Conservation (phyloP, 352 stramenopile genomes). For the Pythium coloratum region DNA sequence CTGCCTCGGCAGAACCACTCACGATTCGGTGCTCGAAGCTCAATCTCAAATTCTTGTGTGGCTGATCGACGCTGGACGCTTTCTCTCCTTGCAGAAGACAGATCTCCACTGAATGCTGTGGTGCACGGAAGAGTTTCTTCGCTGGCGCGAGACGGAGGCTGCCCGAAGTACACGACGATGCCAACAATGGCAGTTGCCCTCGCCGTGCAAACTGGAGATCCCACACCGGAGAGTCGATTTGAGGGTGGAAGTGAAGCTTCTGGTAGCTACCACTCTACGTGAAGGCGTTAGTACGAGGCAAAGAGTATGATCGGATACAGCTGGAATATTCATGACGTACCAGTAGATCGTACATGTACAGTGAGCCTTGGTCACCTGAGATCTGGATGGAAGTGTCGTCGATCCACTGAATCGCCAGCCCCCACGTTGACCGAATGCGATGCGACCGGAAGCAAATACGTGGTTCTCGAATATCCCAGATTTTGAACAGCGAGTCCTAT, state of each 20-base stretch:
- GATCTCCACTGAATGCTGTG: conserved; percentile 71
- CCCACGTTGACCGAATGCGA: conserved; percentile 82
- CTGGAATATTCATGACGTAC: too few relatives aligned
- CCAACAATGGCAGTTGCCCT: conserved; percentile 42
- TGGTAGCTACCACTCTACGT: conserved; percentile 73
- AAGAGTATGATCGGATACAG: too few relatives aligned
- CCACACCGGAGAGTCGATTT: conserved; percentile 86
- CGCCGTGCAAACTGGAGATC: conserved; percentile 65
- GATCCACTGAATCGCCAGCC: conserved; percentile 75
- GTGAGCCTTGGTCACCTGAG: conserved; percentile 76
- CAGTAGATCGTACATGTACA: conserved; percentile 80
- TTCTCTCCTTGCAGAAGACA: conserved; percentile 59
- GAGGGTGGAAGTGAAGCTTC: conserved; percentile 80
- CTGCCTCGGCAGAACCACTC: conserved; percentile 40
- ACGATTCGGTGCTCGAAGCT: conserved; percentile 53
- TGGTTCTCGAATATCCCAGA: conserved; percentile 84
- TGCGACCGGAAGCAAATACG: conserved; percentile 77
- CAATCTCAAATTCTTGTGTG: conserved; percentile 57
- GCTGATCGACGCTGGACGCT: conserved; percentile 46
- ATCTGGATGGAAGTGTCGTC: conserved; percentile 73
- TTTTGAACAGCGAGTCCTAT: conserved; percentile 80
- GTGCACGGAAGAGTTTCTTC: conserved; percentile 62
- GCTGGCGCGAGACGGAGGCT: conserved; percentile 61
- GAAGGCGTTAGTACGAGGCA: not conserved
- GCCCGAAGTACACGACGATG: conserved; percentile 71